Evolutionary conservation across 805 yeast species (phyloP), one percentile per base, ranked within the genome.

Genomic region (Saccharomycodes ludwigii): DNA sequence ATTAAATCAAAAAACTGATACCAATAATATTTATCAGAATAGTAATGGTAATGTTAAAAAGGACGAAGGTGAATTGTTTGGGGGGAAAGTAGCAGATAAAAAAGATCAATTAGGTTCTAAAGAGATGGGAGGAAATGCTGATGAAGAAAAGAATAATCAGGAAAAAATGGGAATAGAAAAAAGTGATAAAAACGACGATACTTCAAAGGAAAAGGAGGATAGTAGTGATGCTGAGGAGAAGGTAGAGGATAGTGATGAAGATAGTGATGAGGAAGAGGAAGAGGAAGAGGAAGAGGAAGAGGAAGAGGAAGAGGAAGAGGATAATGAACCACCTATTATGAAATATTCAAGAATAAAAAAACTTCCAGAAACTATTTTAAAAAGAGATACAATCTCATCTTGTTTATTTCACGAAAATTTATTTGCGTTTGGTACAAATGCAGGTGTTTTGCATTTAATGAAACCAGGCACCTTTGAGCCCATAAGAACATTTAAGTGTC

Each of bases 341-440:
- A 79, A 78, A 40, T 91, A 88, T 47, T 61, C 82, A 6, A 63
- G 97, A 30, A 55, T 85, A 12, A 61, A 66, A 5, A 64, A 68
- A 25, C 61, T 86, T 1, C 94, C 95, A 0, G 52, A 72, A 1
- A 66, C 73, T 11, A 75, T 86, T 45, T 82, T 83, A 53, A 59
- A 56, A 24, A 67, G 71, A 29, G 96, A 91, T 47, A 78, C 93
- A 0, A 68, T 91, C 0, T 82, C 96, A 2, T 58, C 84, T 0
- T 71, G 79, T 38, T 56, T 63, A 12, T 69, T 80, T 35, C 66
- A 68, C 33, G 79, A 76, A 3, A 52, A 61, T 2, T 63, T 77
- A 22, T 71, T 78, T 38, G 72, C 80, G 8, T 81, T 84, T 59
- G 97, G 93, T 1, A 83, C 96, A 0, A 95, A 91, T 42, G 72